Conservation (phyloP, 2,329 filamentous ascomycete genomes). For the Pyricularia pennisetigena region DNA sequence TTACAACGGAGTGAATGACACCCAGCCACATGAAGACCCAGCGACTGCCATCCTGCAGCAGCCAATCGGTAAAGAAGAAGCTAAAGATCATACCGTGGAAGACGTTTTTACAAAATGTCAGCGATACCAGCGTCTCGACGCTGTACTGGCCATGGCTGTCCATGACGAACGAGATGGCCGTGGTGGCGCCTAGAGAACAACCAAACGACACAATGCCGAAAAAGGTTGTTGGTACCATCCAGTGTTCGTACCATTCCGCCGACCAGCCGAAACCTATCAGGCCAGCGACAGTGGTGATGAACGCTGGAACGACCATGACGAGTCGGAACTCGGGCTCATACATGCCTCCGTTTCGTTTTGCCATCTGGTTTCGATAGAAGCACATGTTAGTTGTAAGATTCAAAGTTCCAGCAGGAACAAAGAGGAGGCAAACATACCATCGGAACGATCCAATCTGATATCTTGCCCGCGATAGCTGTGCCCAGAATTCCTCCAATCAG, state of each 20-base stretch:
- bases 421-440: neutral
- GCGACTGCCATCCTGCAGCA: constrained; percentile 64
- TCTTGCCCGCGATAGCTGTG: constrained; percentile 81
- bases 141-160: constrained; percentile 92
- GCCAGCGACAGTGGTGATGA: constrained; percentile 69
- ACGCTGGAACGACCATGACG: constrained; percentile 75
- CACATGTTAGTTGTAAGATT: no score
- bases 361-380: constrained; percentile 45
- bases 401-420: neutral
- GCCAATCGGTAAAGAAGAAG: constrained; percentile 80
- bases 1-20: constrained; percentile 68
- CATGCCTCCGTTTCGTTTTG: constrained; percentile 77
- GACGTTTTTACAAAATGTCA: constrained; percentile 93
- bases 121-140: constrained; percentile 83
- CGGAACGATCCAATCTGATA: constrained; percentile 72
- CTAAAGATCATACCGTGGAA: constrained; percentile 84
- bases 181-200: constrained; percentile 82
- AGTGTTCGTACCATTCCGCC: constrained; percentile 60
- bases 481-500: constrained; percentile 84
- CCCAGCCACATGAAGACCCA: constrained; percentile 75
- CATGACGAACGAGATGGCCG: constrained; percentile 86
- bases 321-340: constrained; percentile 93
- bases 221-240: constrained; percentile 90
- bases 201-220: constrained; percentile 90
- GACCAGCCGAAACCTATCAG: constrained; percentile 98